Evolutionary conservation across 306 rosid genomes (phyloP).

Genomic region (apple (Malus domestica)): ASM211411v1 NC_041804.1:19528001-19528500

Average conservation of each 20-base stretch:
- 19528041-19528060: too few species aligned
- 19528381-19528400: conserved; percentile 87
- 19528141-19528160: too few species aligned
- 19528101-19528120: too few species aligned
- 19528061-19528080: too few species aligned
- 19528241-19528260: not conserved
- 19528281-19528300: not conserved
- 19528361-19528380: conserved; percentile 82
- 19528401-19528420: conserved; percentile 82
- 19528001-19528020: too few species aligned
- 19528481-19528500: conserved; percentile 62
- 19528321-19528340: conserved; percentile 12
- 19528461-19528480: conserved; percentile 54
- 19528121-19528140: too few species aligned
- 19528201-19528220: not conserved
- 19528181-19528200: too few species aligned
- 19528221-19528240: not conserved
- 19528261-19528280: not conserved
- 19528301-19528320: not conserved
- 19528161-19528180: too few species aligned
- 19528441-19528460: conserved; percentile 59
- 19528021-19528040: too few species aligned
- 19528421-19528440: conserved; percentile 50
- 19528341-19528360: conserved; percentile 72
- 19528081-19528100: too few species aligned